Evolutionary conservation across 805 yeast species (phyloP).

Genomic region (Yarrowia sp.): DNA sequence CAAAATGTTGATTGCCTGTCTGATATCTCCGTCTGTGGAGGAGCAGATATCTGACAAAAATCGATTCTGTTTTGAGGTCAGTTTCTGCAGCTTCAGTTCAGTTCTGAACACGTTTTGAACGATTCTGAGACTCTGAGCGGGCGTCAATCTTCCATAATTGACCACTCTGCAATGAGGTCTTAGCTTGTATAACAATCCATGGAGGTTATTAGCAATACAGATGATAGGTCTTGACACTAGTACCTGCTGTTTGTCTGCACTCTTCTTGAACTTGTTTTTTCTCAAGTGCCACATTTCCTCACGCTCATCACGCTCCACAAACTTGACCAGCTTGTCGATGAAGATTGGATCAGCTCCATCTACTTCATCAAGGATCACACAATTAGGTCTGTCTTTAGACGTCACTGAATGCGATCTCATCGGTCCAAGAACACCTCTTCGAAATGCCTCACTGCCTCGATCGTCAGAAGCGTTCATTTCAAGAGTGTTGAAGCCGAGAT

Average conservation of each 20-base stretch:
- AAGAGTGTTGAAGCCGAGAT: slow-evolving; percentile 72
- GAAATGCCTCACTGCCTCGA: slow-evolving; percentile 57
- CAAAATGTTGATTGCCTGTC: slow-evolving; percentile 79
- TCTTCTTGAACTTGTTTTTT: slow-evolving; percentile 31
- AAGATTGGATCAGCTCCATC: slow-evolving; percentile 69
- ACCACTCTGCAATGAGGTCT: slow-evolving; percentile 73
- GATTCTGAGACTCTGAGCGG: slow-evolving; percentile 47
- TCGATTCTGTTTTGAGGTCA: not conserved
- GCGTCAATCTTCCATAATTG: slow-evolving; percentile 58
- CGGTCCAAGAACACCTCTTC: slow-evolving; percentile 58
- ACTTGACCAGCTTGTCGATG: slow-evolving; percentile 54
- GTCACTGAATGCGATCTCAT: slow-evolving; percentile 60
- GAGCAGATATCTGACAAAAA: slow-evolving; percentile 64
- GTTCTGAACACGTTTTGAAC: slow-evolving; percentile 51
- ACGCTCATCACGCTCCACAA: slow-evolving; percentile 56
- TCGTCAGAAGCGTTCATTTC: slow-evolving; percentile 89
- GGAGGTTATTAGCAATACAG: slow-evolving; percentile 87
- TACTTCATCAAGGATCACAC: slow-evolving; percentile 84
- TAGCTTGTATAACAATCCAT: slow-evolving; percentile 68
- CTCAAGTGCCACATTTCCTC: slow-evolving; percentile 50
- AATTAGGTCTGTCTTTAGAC: slow-evolving; percentile 64
- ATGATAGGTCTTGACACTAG: slow-evolving; percentile 78
- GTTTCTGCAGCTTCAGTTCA: slow-evolving; percentile 43
- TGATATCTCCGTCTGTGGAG: slow-evolving; percentile 73
- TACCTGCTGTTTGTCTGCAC: slow-evolving; percentile 37